phyloP scores from a whole-genome alignment of 2,329 filamentous ascomycete species.

The Aureobasidium namibiae region DNA sequence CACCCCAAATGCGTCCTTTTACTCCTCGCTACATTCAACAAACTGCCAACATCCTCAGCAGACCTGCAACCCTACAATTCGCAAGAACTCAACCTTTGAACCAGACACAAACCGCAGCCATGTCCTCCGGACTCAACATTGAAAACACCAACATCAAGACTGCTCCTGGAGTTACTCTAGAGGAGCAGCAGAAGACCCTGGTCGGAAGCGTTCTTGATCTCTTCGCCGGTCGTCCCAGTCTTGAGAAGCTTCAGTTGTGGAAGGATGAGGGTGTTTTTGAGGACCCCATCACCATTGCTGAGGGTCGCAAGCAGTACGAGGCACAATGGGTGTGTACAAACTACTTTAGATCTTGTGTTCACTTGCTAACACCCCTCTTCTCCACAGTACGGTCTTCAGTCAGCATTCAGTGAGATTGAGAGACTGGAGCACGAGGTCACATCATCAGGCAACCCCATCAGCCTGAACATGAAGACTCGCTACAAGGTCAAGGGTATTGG shows the following conservation, averaged over 20 bases:
- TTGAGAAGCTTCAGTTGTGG: conserved; percentile 54
- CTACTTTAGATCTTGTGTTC: not conserved
- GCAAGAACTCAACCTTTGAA: not conserved
- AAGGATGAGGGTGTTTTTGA: conserved; percentile 48
- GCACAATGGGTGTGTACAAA: conserved; percentile 36
- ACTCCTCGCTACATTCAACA: conserved; percentile 12
- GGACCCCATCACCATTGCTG: conserved; percentile 51
- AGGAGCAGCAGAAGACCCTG: conserved; percentile 43
- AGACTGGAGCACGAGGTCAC: conserved; percentile 47
- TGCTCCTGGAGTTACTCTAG: conserved; percentile 43
- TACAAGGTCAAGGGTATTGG: conserved; percentile 48
- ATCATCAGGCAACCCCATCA: conserved; percentile 50
- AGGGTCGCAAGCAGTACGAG: conserved; percentile 45
- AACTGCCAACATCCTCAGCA: conserved; percentile 3
- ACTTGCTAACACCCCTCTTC: not conserved
- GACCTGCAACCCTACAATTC: conserved; percentile 3
- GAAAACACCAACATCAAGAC: conserved; percentile 49
- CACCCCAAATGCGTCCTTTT: conserved; percentile 9
- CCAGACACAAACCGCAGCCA: conserved; percentile 17
- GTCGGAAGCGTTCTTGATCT: conserved; percentile 54
- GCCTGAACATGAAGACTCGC: conserved; percentile 44
- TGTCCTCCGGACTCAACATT: conserved; percentile 37
- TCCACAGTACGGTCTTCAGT: conserved; percentile 49
- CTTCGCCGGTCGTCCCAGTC: conserved; percentile 51
- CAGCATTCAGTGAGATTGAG: conserved; percentile 51